A percentile compares a stretch with the other conserved stretches of the same genome.
These are phyloP conservation scores for Hamigera avellanea DNA, from an alignment of 495 filamentous ascomycete genomes.

Conservation along the genomic window DNA sequence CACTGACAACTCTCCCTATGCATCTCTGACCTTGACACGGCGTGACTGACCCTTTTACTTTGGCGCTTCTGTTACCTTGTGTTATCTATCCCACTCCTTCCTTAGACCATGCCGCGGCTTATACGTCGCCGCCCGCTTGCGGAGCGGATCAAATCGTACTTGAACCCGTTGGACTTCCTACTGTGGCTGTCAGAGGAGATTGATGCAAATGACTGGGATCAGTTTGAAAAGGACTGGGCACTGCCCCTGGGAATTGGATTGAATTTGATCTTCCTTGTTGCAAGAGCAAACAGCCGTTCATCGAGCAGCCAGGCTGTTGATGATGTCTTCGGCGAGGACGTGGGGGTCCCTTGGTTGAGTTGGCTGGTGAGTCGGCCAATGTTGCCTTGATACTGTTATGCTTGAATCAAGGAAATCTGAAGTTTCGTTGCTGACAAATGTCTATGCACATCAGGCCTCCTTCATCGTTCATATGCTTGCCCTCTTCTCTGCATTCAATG, in stretches of 20 bases:
- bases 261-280: slow-evolving; percentile 73
- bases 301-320: slow-evolving; percentile 37
- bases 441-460: slow-evolving; percentile 42
- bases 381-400: slow-evolving; percentile 1
- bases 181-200: slow-evolving; percentile 85
- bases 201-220: slow-evolving; percentile 80
- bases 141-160: slow-evolving; percentile 63
- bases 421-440: too few relatives aligned
- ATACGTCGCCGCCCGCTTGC: slow-evolving; percentile 65
- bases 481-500: slow-evolving; percentile 55
- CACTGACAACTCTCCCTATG: too few relatives aligned
- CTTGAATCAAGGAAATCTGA: slow-evolving; percentile 3
- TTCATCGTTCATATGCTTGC: slow-evolving; percentile 58
- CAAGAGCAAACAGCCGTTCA: slow-evolving; percentile 58
- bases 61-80: neutral
- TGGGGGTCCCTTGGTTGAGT: slow-evolving; percentile 50
- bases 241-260: slow-evolving; percentile 58
- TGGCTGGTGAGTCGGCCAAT: slow-evolving; percentile 57
- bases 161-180: slow-evolving; percentile 82
- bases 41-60: too few relatives aligned
- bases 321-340: slow-evolving; percentile 76
- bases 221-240: slow-evolving; percentile 59
- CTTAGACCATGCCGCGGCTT: slow-evolving; percentile 51
- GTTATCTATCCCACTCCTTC: neutral
- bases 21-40: too few relatives aligned